phyloP scores from a whole-genome alignment of 164 flowering plant species.

The Piper betle region DNA sequence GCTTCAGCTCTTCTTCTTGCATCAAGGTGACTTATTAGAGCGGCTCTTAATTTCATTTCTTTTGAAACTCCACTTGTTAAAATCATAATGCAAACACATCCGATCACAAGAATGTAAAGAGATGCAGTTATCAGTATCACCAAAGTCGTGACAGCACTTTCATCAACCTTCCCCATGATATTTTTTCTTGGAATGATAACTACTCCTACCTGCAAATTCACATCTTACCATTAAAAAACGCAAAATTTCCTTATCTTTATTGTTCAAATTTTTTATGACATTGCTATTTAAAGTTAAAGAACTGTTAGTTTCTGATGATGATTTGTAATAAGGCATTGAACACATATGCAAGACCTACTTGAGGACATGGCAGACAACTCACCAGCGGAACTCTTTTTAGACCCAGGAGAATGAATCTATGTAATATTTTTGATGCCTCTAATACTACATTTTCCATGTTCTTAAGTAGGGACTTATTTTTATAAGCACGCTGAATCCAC shows the following conservation, averaged over 20 bases:
- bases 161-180: conserved; percentile 92
- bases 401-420: conserved; percentile 80
- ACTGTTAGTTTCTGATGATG: too few relatives aligned
- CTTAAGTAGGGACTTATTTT: conserved; percentile 31
- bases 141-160: conserved; percentile 67
- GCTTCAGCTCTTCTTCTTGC: conserved; percentile 97
- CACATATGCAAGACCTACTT: too few relatives aligned
- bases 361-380: conserved; percentile 8
- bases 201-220: conserved; percentile 70
- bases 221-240: not conserved
- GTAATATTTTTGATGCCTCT: conserved; percentile 53
- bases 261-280: not conserved
- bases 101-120: conserved; percentile 62
- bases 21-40: conserved; percentile 83
- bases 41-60: conserved; percentile 97
- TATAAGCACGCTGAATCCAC: conserved; percentile 50
- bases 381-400: conserved; percentile 89
- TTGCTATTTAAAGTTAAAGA: too few relatives aligned
- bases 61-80: conserved; percentile 94
- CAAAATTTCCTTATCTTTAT: not conserved
- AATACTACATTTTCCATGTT: conserved; percentile 66
- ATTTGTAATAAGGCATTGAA: too few relatives aligned
- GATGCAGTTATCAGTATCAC: conserved; percentile 87
- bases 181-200: conserved; percentile 77
- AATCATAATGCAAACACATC: conserved; percentile 81